A percentile compares a stretch with the other conserved stretches of the same genome.
Conservation (phyloP, 2,329 filamentous ascomycete species). For the Cladorrhinum sp. region DNA sequence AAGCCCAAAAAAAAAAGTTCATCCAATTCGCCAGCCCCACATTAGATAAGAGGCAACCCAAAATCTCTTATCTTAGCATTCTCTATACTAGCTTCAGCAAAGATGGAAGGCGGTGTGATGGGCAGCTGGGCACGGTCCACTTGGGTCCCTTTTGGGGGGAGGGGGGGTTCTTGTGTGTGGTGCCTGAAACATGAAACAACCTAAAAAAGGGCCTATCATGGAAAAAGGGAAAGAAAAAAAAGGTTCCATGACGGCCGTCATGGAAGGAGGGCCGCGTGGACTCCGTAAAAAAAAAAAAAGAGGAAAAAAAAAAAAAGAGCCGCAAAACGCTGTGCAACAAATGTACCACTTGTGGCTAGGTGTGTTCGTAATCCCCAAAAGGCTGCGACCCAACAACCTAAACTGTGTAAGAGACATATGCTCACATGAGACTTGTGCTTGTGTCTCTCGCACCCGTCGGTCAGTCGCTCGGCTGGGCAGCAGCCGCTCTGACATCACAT, state of each 20-base stretch:
- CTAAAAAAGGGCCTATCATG: neutral
- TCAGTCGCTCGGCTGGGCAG: no score
- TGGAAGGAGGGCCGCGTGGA: no score
- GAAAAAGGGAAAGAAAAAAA: neutral
- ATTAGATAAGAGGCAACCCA: neutral
- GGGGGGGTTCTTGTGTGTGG: neutral
- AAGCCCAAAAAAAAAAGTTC: no score
- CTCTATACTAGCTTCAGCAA: neutral
- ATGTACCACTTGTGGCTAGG: neutral
- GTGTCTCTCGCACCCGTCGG: neutral
- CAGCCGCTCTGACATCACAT: neutral
- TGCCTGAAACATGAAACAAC: conserved; percentile 6
- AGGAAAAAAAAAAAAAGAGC: no score
- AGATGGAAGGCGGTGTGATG: conserved; percentile 6
- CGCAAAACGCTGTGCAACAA: neutral
- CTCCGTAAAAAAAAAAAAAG: no score
- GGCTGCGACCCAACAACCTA: neutral
- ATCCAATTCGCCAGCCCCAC: conserved; percentile 3
- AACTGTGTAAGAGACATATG: neutral
- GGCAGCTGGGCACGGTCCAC: neutral
- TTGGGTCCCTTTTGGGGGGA: no score
- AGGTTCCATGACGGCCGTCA: neutral
- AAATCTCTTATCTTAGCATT: conserved; percentile 18
- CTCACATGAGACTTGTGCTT: neutral
- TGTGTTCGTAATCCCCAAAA: neutral